Base-by-base conservation (phyloP, 1,139 yeast species). In the Fermentozyma sake region DNA sequence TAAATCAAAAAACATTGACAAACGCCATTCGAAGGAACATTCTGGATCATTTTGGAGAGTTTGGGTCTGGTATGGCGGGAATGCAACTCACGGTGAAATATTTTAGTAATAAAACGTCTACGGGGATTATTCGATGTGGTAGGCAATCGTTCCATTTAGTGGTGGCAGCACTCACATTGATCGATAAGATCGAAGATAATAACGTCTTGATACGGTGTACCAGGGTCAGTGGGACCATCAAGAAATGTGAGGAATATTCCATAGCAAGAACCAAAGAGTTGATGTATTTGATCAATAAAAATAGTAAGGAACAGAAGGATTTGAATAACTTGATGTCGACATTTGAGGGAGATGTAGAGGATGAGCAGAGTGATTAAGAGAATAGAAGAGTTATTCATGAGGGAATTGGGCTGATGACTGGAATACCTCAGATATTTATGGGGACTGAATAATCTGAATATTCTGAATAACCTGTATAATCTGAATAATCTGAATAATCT, bases 171-270 rank as follows among this genome's bases (percentile, higher is more conserved):
- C 50, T 89, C 38, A 67, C 84, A 0, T 60, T 82, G 34, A 72
- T 86, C n/a, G 66, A 62, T 24, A 56, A 59, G 16, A 44, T 86
- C 2, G 77, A 68, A 16, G 74, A 70, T n/a, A 50, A 52, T 18
- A 59, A 61, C 4, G 76, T 79, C 7, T 68, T 81, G 4, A 52
- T 87, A 6, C 65, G 78, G 30, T 79, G 85, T 21, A 58, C 72
- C 3, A 80, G 83, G 36, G 78, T 85, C 0, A 79, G 95, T 44
- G 97, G 96, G 0, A 87, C 97, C 0, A 87, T 91, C 24, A 81
- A 79, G 49, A 86, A 86, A 48, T 72, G 94, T 45, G 94, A 87
- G 49, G 71, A 77, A 41, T 74, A 64, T 35, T 80, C 82, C 0
- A 70, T 78, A 36, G 43, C 62, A 42, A 52, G 71, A 37, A 68